Percentiles rank a stretch among this genome's conserved stretches.
Conservation (phyloP, 169 alveolate species). For the Toxoplasma gondii region DNA sequence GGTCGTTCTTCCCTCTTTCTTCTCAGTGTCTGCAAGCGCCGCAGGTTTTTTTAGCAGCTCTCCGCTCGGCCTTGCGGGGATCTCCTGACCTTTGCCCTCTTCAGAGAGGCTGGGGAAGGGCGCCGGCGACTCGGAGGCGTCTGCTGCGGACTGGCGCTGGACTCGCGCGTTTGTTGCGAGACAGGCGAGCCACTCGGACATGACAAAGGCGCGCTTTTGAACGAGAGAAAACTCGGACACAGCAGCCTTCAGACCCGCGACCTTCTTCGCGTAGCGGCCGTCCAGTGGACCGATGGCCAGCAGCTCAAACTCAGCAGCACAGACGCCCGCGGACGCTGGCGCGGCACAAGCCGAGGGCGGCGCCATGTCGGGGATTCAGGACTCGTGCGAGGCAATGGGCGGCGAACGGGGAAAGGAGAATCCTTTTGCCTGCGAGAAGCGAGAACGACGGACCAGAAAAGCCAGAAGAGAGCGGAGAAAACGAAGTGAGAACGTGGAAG, state of each 20-base stretch:
- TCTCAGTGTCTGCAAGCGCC: no score
- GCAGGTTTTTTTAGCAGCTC: no score
- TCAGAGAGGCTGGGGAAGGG: background rate
- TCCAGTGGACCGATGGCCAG: slow-evolving; percentile 2
- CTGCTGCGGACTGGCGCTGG: background rate
- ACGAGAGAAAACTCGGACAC: background rate
- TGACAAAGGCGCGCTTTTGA: background rate
- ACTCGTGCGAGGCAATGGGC: background rate
- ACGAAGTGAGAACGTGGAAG: background rate
- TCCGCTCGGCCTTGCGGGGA: no score
- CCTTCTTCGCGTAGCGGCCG: background rate
- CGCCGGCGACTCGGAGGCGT: background rate
- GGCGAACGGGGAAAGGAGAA: background rate
- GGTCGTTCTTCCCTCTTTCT: no score
- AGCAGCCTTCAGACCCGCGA: background rate
- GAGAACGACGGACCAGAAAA: background rate
- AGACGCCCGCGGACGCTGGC: background rate
- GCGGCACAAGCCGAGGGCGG: background rate
- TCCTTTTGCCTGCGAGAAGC: background rate
- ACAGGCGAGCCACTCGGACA: background rate
- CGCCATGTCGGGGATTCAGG: background rate
- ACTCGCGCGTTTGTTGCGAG: background rate
- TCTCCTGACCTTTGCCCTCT: background rate
- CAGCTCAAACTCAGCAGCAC: background rate
- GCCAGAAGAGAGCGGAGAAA: background rate